Evolutionary conservation across 805 yeast species (phyloP).

Genomic region (Citeromyces nyonsensis): DNA sequence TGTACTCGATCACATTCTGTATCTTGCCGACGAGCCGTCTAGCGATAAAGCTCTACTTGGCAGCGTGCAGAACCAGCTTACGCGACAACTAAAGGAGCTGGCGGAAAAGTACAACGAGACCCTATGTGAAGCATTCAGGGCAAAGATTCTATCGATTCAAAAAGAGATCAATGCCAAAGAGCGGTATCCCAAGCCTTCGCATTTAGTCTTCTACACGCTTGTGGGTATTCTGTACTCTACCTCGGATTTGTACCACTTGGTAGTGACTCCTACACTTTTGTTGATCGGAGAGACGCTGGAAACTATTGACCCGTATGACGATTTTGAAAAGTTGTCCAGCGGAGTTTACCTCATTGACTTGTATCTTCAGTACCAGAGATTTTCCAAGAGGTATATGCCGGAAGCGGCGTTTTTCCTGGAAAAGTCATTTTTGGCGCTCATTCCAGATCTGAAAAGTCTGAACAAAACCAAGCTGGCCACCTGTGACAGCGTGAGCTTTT

Average conservation of each 20-base stretch:
- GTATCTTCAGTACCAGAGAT: conserved; percentile 56
- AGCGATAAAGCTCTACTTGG: conserved; percentile 12
- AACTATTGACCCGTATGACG: conserved; percentile 15
- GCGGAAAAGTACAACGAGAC: conserved; percentile 51
- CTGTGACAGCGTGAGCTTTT: conserved; percentile 2
- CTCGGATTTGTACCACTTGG: conserved; percentile 88
- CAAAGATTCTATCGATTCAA: conserved; percentile 38
- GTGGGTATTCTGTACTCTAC: conserved; percentile 79
- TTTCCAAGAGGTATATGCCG: conserved; percentile 72
- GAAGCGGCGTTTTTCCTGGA: conserved; percentile 53
- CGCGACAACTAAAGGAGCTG: conserved; percentile 33
- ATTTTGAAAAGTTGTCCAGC: conserved; percentile 23
- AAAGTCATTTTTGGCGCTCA: conserved; percentile 26
- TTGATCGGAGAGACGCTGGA: conserved; percentile 59
- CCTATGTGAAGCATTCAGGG: conserved; percentile 48
- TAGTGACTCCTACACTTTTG: conserved; percentile 72
- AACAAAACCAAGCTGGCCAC: conserved; percentile 5
- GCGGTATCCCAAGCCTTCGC: conserved; percentile 26
- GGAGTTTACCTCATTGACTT: conserved; percentile 57
- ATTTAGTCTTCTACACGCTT: conserved; percentile 51
- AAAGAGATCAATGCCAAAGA: conserved; percentile 24
- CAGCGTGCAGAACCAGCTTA: conserved; percentile 18
- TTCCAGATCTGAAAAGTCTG: conserved; percentile 18
- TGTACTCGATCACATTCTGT: conserved; percentile 44
- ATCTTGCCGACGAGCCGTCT: conserved; percentile 20